Conservation (phyloP, 106 monocot genomes). For the Platanthera guangdongensis region DNA sequence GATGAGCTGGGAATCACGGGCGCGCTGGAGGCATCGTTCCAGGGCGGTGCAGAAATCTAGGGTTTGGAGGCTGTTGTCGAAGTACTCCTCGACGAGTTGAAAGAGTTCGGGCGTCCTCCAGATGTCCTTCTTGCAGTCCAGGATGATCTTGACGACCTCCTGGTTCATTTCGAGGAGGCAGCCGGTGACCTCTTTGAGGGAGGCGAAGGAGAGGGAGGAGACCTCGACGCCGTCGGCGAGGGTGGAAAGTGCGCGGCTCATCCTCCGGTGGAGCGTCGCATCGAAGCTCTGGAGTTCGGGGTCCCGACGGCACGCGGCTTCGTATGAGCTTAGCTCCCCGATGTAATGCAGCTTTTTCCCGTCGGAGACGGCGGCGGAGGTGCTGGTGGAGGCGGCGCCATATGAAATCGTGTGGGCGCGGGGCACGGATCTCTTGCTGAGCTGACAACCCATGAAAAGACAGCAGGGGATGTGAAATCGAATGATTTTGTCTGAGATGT, state of each 20-base stretch:
- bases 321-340: constrained; percentile 30
- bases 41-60: constrained; percentile 44
- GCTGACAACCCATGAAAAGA: constrained; percentile 21
- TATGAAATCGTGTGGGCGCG: not conserved
- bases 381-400: not conserved
- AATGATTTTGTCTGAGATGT: not conserved
- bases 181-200: constrained; percentile 27
- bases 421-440: constrained; percentile 18
- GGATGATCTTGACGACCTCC: constrained; percentile 35
- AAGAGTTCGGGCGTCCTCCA: constrained; percentile 37
- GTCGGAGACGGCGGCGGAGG: not conserved
- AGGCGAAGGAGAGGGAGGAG: constrained; percentile 35
- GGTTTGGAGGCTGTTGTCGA: constrained; percentile 36
- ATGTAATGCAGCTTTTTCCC: not conserved
- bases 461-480: not conserved
- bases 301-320: constrained; percentile 25
- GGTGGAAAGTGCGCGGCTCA: constrained; percentile 27
- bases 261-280: constrained; percentile 23
- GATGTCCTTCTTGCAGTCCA: constrained; percentile 32
- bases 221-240: constrained; percentile 24
- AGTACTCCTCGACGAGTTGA: constrained; percentile 45
- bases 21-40: constrained; percentile 30
- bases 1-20: constrained; percentile 31
- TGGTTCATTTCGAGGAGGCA: constrained; percentile 36
- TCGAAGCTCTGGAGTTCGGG: constrained; percentile 34